phyloP scores from a whole-genome alignment of 1,284 basidiomycete species.

The Sporisorium exsertum region DNA sequence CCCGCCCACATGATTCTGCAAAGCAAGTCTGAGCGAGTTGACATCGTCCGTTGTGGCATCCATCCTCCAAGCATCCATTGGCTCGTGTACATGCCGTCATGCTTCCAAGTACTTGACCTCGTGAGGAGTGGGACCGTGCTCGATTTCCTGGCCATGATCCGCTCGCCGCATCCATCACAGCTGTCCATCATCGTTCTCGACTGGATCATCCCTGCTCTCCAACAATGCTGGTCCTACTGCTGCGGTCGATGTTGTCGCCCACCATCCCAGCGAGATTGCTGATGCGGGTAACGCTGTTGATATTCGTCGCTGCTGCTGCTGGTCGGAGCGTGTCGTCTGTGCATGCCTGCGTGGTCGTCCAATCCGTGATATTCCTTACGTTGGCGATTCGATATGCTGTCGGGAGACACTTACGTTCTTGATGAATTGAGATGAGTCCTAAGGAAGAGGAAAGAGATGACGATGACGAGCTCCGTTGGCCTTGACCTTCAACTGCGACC shows the following conservation, averaged over 20 bases:
- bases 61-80: background rate
- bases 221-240: background rate
- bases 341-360: background rate
- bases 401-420: slow-evolving; percentile 39
- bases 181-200: no score
- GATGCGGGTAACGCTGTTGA: background rate
- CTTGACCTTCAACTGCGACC: background rate
- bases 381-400: background rate
- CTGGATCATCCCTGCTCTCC: background rate
- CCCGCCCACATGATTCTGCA: background rate
- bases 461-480: slow-evolving; percentile 18
- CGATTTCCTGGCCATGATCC: background rate
- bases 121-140: background rate
- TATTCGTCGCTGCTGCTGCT: background rate
- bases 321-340: background rate
- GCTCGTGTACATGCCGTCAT: background rate
- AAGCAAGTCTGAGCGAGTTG: background rate
- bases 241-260: background rate
- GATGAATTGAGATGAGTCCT: slow-evolving; percentile 40
- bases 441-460: slow-evolving; percentile 5
- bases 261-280: background rate
- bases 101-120: background rate
- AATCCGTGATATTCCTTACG: background rate
- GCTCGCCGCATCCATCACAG: no score
- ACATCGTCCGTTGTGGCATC: background rate